Conservation (phyloP, 2,329 filamentous ascomycete genomes). For the Microsporum canis region DNA sequence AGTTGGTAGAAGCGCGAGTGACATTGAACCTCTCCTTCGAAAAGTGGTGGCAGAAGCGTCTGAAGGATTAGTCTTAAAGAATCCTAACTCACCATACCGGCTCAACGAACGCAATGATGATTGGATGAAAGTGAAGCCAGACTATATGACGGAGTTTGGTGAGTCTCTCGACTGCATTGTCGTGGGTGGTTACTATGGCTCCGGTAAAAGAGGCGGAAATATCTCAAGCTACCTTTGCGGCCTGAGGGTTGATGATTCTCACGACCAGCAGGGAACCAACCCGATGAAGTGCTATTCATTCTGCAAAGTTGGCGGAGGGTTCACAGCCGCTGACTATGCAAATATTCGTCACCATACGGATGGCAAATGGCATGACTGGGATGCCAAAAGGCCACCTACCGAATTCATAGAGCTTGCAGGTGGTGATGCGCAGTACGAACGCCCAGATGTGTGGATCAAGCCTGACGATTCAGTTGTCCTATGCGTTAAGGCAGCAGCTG, state of each 20-base stretch:
- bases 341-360: conserved; percentile 73
- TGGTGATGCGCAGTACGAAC: conserved; percentile 61
- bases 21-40: conserved; percentile 68
- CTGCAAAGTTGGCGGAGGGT: conserved; percentile 94
- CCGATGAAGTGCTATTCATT: conserved; percentile 82
- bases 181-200: conserved; percentile 86
- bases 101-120: conserved; percentile 86
- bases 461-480: conserved; percentile 79
- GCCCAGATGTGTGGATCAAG: conserved; percentile 86
- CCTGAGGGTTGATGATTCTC: conserved; percentile 60
- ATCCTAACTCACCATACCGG: conserved; percentile 73
- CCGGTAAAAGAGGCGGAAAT: conserved; percentile 68
- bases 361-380: conserved; percentile 85
- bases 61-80: conserved; percentile 88
- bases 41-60: conserved; percentile 76
- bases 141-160: conserved; percentile 95
- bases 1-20: conserved; percentile 53
- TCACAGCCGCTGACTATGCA: conserved; percentile 72
- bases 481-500: conserved; percentile 75
- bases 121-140: conserved; percentile 98
- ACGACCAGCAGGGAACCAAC: conserved; percentile 44
- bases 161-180: conserved; percentile 84
- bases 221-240: conserved; percentile 87
- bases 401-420: conserved; percentile 73
- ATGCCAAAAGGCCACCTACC: conserved; percentile 61